Conservation (phyloP, 2,329 filamentous ascomycete species). For the Aciculosporium take region DNA sequence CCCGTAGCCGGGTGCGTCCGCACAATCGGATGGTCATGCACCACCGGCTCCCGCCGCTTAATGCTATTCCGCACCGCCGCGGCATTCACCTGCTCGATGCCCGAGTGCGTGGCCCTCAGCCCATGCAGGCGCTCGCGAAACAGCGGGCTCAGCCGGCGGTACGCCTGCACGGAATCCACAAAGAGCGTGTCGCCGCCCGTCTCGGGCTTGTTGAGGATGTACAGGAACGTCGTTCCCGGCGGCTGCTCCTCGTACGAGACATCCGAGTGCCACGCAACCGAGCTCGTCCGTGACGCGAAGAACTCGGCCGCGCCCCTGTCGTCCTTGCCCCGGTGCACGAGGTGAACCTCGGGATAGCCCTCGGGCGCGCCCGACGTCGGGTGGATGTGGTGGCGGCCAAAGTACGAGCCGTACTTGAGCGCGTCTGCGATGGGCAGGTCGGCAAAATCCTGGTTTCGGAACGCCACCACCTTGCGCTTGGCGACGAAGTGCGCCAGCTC, state of each 20-base stretch:
- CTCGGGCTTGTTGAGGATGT: slow-evolving; percentile 67
- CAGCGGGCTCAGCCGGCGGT: slow-evolving; percentile 61
- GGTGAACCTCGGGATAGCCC: slow-evolving; percentile 60
- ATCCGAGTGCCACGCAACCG: slow-evolving; percentile 80
- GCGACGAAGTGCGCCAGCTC: slow-evolving; percentile 64
- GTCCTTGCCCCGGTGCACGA: slow-evolving; percentile 56
- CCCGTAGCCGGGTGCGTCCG: slow-evolving; percentile 71
- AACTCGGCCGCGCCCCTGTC: slow-evolving; percentile 39
- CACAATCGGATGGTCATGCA: slow-evolving; percentile 61
- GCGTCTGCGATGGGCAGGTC: slow-evolving; percentile 56
- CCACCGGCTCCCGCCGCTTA: slow-evolving; percentile 61
- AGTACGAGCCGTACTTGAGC: slow-evolving; percentile 57
- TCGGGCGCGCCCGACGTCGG: slow-evolving; percentile 63
- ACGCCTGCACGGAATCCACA: slow-evolving; percentile 65
- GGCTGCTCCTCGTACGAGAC: slow-evolving; percentile 81
- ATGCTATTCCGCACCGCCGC: slow-evolving; percentile 54
- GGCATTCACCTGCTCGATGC: slow-evolving; percentile 62
- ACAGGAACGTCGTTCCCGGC: slow-evolving; percentile 79
- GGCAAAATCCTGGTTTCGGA: slow-evolving; percentile 61
- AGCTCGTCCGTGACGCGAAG: slow-evolving; percentile 56
- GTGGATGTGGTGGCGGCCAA: slow-evolving; percentile 70
- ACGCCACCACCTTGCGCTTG: slow-evolving; percentile 64
- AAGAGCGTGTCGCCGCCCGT: slow-evolving; percentile 80
- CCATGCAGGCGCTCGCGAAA: slow-evolving; percentile 73
- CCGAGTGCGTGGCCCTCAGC: slow-evolving; percentile 67